These are phyloP conservation scores for Solanum stenotomum DNA, from an alignment of 257 asterid species.

Conservation along the genomic window DNA sequence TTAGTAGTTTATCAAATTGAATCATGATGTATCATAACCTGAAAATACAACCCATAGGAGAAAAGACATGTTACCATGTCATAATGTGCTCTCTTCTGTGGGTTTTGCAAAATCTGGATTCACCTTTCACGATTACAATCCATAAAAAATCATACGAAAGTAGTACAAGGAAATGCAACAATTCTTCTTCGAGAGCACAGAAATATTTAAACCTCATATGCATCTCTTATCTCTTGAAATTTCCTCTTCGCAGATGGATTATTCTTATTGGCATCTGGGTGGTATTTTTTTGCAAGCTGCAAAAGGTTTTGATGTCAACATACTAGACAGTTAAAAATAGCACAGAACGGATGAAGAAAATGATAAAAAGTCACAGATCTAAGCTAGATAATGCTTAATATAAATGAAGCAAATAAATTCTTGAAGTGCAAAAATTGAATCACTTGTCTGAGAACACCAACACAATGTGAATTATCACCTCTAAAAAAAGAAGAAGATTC, in stretches of 20 bases:
- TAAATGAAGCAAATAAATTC: not conserved
- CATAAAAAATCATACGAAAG: conserved; percentile 6
- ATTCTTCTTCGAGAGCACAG: conserved; percentile 3
- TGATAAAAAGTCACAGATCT: not conserved
- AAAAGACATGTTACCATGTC: conserved; percentile 49
- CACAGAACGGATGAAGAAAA: not conserved
- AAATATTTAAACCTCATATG: conserved; percentile 68
- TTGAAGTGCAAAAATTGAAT: not conserved
- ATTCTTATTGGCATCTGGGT: conserved; percentile 89
- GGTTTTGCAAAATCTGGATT: conserved; percentile 73
- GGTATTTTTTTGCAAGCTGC: conserved; percentile 93
- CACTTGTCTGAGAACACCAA: not conserved
- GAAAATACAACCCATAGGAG: not conserved
- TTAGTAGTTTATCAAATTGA: not conserved
- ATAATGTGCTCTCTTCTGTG: conserved; percentile 66
- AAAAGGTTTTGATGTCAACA: not conserved
- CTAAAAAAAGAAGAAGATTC: not conserved
- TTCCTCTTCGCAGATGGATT: conserved; percentile 77
- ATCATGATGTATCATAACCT: not conserved
- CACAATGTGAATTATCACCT: not conserved
- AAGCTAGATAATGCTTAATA: not conserved
- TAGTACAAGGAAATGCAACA: conserved; percentile 6
- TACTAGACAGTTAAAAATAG: not conserved
- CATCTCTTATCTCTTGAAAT: conserved; percentile 95
- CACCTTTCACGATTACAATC: conserved; percentile 34